Evolutionary conservation across 2,329 filamentous ascomycete species (phyloP).

Genomic region (Orbilia blumenaviensis): DNA sequence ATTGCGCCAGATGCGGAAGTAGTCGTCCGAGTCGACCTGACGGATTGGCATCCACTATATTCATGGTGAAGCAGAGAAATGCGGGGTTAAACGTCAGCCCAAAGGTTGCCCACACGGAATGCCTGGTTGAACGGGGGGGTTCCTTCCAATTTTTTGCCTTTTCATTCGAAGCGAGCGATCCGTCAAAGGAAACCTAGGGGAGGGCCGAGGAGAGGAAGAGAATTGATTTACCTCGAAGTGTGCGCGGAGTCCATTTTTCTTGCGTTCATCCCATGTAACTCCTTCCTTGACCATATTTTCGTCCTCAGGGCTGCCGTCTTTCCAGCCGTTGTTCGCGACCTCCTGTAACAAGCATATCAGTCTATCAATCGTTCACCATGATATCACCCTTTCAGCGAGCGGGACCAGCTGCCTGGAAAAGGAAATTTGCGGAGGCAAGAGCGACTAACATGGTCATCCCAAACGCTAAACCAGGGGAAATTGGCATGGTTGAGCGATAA

Average conservation of each 20-base stretch:
- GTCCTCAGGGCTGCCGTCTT: conserved; percentile 71
- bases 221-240: conserved; percentile 67
- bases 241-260: conserved; percentile 76
- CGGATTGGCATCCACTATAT: conserved; percentile 71
- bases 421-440: background rate
- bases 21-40: conserved; percentile 75
- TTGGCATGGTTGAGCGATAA: conserved; percentile 62
- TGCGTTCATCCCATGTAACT: conserved; percentile 75
- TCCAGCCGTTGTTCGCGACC: conserved; percentile 73
- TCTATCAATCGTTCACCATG: background rate
- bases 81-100: conserved; percentile 62
- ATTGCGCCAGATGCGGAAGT: conserved; percentile 73
- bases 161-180: background rate
- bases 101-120: background rate
- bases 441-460: conserved; percentile 62
- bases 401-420: background rate
- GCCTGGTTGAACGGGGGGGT: background rate
- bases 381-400: background rate
- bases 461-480: conserved; percentile 64
- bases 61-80: conserved; percentile 64
- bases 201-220: too few relatives aligned
- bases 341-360: conserved; percentile 60
- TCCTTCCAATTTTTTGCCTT: background rate
- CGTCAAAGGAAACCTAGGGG: conserved; percentile 1
- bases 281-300: conserved; percentile 68